These are phyloP conservation scores for Aspergillus fumigatus DNA, from an alignment of 2,329 filamentous ascomycete species.

Conservation along the genomic window DNA sequence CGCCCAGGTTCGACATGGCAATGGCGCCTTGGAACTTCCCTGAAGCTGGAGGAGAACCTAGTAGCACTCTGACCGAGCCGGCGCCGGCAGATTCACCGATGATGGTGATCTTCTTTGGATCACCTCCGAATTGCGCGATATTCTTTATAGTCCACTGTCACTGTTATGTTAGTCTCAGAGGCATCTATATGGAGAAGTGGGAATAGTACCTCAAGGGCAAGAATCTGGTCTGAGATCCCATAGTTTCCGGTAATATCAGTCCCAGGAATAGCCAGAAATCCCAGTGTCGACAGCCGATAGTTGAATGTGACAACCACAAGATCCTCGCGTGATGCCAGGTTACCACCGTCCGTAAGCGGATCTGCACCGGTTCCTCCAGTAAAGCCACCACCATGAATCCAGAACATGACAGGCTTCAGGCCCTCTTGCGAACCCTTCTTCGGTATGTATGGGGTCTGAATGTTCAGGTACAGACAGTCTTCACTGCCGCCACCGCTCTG, in stretches of 20 bases:
- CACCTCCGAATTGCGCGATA: slow-evolving; percentile 46
- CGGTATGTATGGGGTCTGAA: slow-evolving; percentile 45
- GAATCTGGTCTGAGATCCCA: slow-evolving; percentile 49
- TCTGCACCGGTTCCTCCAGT: slow-evolving; percentile 42
- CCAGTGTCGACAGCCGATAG: slow-evolving; percentile 55
- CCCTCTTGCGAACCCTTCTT: slow-evolving; percentile 35
- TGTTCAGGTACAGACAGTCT: slow-evolving; percentile 48
- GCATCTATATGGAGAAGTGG: not conserved
- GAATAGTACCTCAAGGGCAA: slow-evolving; percentile 37
- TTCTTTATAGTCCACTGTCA: slow-evolving; percentile 42
- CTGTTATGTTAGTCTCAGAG: slow-evolving; percentile 7
- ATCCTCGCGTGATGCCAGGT: slow-evolving; percentile 55
- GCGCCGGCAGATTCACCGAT: slow-evolving; percentile 48
- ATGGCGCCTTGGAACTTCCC: slow-evolving; percentile 14
- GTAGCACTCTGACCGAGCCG: slow-evolving; percentile 51
- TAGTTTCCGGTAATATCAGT: slow-evolving; percentile 52
- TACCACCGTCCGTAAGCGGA: slow-evolving; percentile 46
- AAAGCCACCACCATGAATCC: slow-evolving; percentile 57
- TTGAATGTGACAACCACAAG: slow-evolving; percentile 57
- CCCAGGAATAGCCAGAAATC: slow-evolving; percentile 54
- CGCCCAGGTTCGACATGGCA: slow-evolving; percentile 43
- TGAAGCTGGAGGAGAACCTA: slow-evolving; percentile 15
- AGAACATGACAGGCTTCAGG: slow-evolving; percentile 47
- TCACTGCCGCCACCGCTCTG: slow-evolving; percentile 39
- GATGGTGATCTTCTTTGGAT: slow-evolving; percentile 43